These are phyloP conservation scores for Paecilomyces sp. DNA, from an alignment of 2,329 filamentous ascomycete genomes.

Conservation along the genomic window DNA sequence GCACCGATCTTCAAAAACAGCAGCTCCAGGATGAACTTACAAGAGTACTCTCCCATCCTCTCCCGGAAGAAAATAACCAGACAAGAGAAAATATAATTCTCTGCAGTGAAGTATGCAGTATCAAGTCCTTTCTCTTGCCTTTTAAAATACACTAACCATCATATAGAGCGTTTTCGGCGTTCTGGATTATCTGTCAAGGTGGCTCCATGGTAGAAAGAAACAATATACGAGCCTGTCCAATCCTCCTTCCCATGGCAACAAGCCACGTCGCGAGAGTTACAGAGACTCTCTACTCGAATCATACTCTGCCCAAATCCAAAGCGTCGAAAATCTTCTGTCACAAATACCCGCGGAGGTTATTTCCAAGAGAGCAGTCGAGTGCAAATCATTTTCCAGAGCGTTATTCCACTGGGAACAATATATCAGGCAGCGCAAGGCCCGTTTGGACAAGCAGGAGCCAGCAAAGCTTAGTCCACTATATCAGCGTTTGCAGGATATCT, in stretches of 20 bases:
- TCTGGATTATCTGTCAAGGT: conserved; percentile 84
- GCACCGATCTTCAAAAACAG: conserved; percentile 55
- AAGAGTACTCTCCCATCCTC: conserved; percentile 61
- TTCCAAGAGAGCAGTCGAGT: conserved; percentile 82
- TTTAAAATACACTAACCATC: conserved; percentile 6
- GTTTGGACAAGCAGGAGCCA: conserved; percentile 40
- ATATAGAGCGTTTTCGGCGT: conserved; percentile 75
- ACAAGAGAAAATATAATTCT: conserved; percentile 71
- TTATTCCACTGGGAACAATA: conserved; percentile 94
- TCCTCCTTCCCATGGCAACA: conserved; percentile 19
- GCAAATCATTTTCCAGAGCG: conserved; percentile 84
- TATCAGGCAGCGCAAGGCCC: conserved; percentile 53
- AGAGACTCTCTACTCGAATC: conserved; percentile 22
- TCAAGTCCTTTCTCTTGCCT: not conserved
- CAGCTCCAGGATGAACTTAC: conserved; percentile 68
- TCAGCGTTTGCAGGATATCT: conserved; percentile 81
- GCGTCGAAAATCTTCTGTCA: conserved; percentile 67
- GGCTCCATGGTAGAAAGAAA: conserved; percentile 73
- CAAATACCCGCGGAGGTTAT: conserved; percentile 64
- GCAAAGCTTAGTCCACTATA: conserved; percentile 58
- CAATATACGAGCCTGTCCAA: conserved; percentile 27
- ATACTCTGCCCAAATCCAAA: conserved; percentile 42
- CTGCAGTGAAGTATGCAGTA: conserved; percentile 68
- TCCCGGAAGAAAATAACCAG: conserved; percentile 46
- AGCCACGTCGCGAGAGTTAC: conserved; percentile 18